Evolutionary conservation across 805 yeast species (phyloP).

Genomic region (Pichia heedii): DNA sequence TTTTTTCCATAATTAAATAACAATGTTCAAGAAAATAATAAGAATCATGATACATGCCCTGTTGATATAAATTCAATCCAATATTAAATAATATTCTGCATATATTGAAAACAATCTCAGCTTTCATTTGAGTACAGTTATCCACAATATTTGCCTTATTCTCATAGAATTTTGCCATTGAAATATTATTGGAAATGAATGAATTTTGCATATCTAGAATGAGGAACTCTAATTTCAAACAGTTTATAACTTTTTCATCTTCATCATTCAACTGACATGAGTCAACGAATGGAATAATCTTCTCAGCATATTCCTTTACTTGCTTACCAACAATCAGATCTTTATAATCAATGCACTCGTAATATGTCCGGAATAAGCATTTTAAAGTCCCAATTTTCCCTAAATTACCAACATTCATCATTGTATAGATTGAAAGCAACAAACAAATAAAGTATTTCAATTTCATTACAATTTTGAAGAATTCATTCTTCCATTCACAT

Average conservation of each 20-base stretch:
- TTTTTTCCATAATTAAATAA: constrained; percentile 14
- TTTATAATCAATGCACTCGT: constrained; percentile 21
- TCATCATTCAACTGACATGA: constrained; percentile 1
- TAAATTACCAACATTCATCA: constrained; percentile 16
- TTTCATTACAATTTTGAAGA: background rate
- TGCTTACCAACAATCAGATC: constrained; percentile 13
- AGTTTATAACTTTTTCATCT: background rate
- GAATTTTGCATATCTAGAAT: constrained; percentile 26
- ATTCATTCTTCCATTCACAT: constrained; percentile 4
- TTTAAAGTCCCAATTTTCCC: constrained; percentile 24
- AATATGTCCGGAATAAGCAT: constrained; percentile 25
- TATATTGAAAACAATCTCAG: constrained; percentile 20
- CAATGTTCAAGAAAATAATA: constrained; percentile 12
- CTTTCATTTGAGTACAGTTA: constrained; percentile 9
- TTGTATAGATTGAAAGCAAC: constrained; percentile 26
- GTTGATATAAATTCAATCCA: constrained; percentile 9
- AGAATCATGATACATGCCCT: constrained; percentile 5
- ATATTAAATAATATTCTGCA: constrained; percentile 29
- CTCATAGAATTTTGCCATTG: constrained; percentile 29
- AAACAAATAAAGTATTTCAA: constrained; percentile 26
- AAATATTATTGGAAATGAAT: constrained; percentile 24
- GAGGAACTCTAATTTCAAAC: constrained; percentile 21
- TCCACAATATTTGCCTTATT: constrained; percentile 20
- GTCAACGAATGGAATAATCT: constrained; percentile 18
- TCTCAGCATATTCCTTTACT: constrained; percentile 25